These are phyloP conservation scores for Chaetothyriales sp. DNA, from an alignment of 2,329 filamentous ascomycete genomes.

Conservation along the genomic window DNA sequence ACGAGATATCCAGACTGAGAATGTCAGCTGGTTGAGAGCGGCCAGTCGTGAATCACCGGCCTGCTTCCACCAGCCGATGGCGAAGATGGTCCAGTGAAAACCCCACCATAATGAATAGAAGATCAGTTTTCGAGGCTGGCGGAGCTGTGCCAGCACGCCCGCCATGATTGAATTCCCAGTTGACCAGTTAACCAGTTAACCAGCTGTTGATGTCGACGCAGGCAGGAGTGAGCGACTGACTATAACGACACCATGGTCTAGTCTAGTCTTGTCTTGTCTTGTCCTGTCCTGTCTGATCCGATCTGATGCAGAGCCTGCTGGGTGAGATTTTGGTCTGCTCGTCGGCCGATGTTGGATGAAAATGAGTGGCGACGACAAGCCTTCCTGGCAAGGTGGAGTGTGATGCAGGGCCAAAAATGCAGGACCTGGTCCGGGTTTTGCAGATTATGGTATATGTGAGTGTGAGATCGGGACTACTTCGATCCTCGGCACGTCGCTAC, in stretches of 20 bases:
- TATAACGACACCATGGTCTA: neutral
- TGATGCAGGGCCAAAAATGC: conserved; percentile 21
- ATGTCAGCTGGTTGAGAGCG: conserved; percentile 64
- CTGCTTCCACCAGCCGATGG: conserved; percentile 77
- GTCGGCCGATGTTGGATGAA: neutral
- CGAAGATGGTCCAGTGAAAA: conserved; percentile 65
- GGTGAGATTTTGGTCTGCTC: too few species aligned
- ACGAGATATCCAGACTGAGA: conserved; percentile 90
- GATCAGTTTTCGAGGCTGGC: conserved; percentile 45
- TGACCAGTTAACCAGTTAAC: neutral
- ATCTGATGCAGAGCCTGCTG: too few species aligned
- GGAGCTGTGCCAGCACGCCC: conserved; percentile 1
- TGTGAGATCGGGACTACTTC: neutral
- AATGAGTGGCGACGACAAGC: neutral
- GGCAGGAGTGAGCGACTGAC: neutral
- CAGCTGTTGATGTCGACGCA: neutral
- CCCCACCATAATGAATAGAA: conserved; percentile 75
- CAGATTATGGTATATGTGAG: neutral
- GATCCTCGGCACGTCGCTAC: neutral
- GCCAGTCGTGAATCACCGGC: conserved; percentile 50
- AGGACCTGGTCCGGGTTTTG: neutral
- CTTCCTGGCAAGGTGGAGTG: conserved; percentile 40
- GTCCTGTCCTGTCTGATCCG: too few species aligned
- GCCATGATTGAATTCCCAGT: neutral
- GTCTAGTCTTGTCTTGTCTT: too few species aligned